A percentile compares a stretch with the other conserved stretches of the same genome.
Conservation (phyloP, 257 asterid species). For the Petunia secreta region DNA sequence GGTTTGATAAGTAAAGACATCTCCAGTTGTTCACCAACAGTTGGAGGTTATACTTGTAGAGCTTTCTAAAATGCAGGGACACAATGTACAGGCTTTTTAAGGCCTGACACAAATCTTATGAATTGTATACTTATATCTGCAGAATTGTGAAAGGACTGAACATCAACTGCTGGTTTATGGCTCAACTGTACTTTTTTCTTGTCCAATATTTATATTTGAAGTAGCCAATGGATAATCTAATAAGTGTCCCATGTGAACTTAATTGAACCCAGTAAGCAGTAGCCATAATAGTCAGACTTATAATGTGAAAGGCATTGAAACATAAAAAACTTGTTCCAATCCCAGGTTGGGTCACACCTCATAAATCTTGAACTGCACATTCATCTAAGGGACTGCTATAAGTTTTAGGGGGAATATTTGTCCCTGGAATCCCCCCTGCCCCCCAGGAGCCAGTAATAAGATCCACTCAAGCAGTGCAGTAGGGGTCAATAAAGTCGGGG, state of each 20-base stretch:
- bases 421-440: background rate
- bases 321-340: constrained; percentile 2
- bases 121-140: background rate
- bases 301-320: background rate
- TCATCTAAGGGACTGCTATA: background rate
- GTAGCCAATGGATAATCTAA: background rate
- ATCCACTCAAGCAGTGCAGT: too few species aligned
- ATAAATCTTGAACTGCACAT: background rate
- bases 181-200: constrained; percentile 14
- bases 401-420: background rate
- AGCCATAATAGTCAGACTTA: background rate
- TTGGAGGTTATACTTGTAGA: constrained; percentile 34
- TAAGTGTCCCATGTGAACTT: too few species aligned
- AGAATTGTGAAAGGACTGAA: background rate
- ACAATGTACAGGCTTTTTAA: constrained; percentile 1
- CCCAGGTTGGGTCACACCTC: background rate
- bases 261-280: too few species aligned
- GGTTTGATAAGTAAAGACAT: constrained; percentile 24
- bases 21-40: constrained; percentile 24
- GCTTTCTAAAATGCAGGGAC: constrained; percentile 30
- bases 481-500: background rate
- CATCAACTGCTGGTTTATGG: background rate
- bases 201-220: constrained; percentile 2
- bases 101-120: background rate
- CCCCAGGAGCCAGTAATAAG: background rate